phyloP scores from a whole-genome alignment of 2,329 filamentous ascomycete species.

The Pseudogymnoascus sp. region DNA sequence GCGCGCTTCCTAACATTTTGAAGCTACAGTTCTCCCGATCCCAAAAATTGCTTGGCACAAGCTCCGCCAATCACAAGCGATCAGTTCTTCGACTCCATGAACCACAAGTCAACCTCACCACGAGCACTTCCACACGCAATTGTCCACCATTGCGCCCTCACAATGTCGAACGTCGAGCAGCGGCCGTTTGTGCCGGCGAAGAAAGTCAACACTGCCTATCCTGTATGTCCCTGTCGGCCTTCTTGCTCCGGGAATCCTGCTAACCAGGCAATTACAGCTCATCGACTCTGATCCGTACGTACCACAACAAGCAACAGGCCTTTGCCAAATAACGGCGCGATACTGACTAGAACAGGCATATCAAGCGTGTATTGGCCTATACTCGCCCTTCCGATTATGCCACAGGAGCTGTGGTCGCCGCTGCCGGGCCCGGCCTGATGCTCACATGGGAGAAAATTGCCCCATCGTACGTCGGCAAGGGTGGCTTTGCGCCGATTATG shows the following conservation, averaged over 20 bases:
- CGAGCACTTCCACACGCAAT: constrained; percentile 5
- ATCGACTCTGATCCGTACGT: constrained; percentile 98
- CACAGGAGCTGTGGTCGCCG: constrained; percentile 58
- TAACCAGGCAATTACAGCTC: constrained; percentile 56
- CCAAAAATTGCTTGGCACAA: constrained; percentile 9
- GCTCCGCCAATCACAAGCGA: constrained; percentile 7
- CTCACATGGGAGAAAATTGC: constrained; percentile 74
- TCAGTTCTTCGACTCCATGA: constrained; percentile 10
- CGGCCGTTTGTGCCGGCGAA: constrained; percentile 63
- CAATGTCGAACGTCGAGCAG: constrained; percentile 31
- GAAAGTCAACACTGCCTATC: constrained; percentile 74
- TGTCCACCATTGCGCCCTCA: constrained; percentile 21
- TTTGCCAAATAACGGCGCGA: neutral
- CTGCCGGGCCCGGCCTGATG: constrained; percentile 67
- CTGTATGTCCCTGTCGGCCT: constrained; percentile 51
- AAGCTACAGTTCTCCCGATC: constrained; percentile 9
- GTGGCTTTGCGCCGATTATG: constrained; percentile 76
- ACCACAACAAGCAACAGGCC: constrained; percentile 17
- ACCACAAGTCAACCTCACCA: constrained; percentile 1
- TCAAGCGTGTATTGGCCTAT: constrained; percentile 83
- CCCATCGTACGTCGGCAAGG: constrained; percentile 76
- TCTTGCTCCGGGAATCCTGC: constrained; percentile 11
- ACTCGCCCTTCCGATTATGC: constrained; percentile 78
- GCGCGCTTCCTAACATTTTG: constrained; percentile 6
- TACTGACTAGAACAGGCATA: constrained; percentile 56